Evolutionary conservation across 345 rosid species (phyloP), one percentile per base, ranked within the genome.

Genomic region (Pugionium cornutum): DNA sequence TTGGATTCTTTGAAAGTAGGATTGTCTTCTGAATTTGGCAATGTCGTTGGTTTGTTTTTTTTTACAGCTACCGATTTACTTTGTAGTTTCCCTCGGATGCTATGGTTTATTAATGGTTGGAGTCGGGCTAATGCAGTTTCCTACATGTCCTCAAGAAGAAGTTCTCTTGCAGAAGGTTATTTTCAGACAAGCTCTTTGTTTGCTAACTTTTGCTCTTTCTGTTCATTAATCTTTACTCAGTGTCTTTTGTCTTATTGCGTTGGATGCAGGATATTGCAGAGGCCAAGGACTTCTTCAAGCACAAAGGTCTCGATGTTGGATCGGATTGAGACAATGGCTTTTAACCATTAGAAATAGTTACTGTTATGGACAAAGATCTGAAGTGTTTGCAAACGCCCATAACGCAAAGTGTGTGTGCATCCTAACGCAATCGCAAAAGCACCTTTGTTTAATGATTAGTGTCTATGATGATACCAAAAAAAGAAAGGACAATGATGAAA

Each of bases 261-360:
- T 18, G 18, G 62, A 9, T 68, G 67, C 73, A 89, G 98, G 98
- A 87, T 63, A 81, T 89, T 45, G 56, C 58, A 10, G 95, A 92
- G 83, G 98, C 92, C 43, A 82, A 83, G 76, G 80, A 81, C 31
- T 87, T 79, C 70, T 64, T 89, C 72, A 79, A 79, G 78, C 79
- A 76, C 61, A 87, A 70, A 69, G 89, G 92, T 40, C 73, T 92
- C 37, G 89, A 89, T 78, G 82, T 89, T 46, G 76, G 83, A 63
- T 79, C 82, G 1, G 82, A 70, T 29, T 81, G 73, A 79, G 49
- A 37, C 25, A 11, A 44, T 28, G 18, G 18, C 18, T 18, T 18
- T 18, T 18, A 18, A 18, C 18, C 18, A 18, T 18, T 18, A 18
- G 0, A 18, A 18, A 18, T 18, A 18, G 18, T 18, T 18, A 18